Conservation (phyloP, 345 rosid genomes). For the Bretschneidera sinensis region DNA sequence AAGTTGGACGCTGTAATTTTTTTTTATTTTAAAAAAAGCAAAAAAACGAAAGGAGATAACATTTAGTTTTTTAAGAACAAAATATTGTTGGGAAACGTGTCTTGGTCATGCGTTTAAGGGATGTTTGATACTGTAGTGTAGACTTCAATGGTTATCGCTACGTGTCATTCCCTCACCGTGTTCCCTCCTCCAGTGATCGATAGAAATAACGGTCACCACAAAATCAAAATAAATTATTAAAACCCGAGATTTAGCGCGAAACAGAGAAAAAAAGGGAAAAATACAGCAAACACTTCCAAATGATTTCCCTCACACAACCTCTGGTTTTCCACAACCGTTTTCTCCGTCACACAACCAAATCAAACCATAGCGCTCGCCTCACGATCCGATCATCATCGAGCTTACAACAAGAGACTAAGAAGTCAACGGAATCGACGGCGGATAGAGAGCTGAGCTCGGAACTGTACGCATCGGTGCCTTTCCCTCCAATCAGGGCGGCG, state of each 20-base stretch:
- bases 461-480: slow-evolving; percentile 28
- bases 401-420: slow-evolving; percentile 28
- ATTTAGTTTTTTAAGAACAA: no score
- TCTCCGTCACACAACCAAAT: slow-evolving; percentile 16
- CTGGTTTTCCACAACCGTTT: slow-evolving; percentile 25
- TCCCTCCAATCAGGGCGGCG: slow-evolving; percentile 46
- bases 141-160: background rate
- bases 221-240: background rate
- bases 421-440: slow-evolving; percentile 17
- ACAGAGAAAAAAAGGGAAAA: no score
- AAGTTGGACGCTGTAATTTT: no score
- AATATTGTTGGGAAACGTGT: no score
- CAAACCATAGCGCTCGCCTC: slow-evolving; percentile 13
- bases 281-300: slow-evolving; percentile 21
- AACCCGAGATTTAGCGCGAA: background rate
- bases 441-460: slow-evolving; percentile 27
- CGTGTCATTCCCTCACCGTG: slow-evolving; percentile 9
- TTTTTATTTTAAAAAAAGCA: no score
- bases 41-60: no score
- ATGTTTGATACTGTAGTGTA: no score
- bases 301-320: slow-evolving; percentile 38
- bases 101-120: no score
- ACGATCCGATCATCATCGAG: slow-evolving; percentile 37
- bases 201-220: slow-evolving; percentile 24
- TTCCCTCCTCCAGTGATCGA: background rate